A percentile compares a stretch with the other conserved stretches of the same genome.
phyloP scores from a whole-genome alignment of 2,329 filamentous ascomycete species.

The Ceratocystis harringtonii region DNA sequence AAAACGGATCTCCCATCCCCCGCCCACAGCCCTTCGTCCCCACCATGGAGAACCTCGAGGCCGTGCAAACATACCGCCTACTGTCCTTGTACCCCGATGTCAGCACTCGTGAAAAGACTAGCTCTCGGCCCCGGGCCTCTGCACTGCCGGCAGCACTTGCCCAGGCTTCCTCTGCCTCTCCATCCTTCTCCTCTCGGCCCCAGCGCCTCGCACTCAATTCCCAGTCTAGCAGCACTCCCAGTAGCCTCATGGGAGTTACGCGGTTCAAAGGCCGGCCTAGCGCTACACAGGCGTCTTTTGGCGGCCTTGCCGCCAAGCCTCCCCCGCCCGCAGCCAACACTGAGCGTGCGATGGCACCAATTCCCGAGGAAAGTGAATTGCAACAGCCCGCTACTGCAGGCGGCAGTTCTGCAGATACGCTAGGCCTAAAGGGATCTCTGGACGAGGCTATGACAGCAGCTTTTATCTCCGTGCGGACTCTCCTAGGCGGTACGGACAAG shows the following conservation, averaged over 20 bases:
- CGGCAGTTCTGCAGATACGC: neutral
- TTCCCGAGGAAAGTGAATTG: conserved; percentile 9
- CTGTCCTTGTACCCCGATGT: conserved; percentile 12
- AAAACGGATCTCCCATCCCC: neutral
- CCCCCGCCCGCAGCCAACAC: conserved; percentile 10
- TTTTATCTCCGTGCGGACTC: conserved; percentile 41
- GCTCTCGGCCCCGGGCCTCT: neutral
- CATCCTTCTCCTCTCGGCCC: neutral
- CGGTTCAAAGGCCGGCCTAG: conserved; percentile 16
- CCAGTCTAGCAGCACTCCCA: neutral
- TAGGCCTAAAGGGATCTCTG: conserved; percentile 8
- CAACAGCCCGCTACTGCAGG: neutral
- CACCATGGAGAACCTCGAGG: conserved; percentile 14
- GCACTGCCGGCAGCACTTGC: neutral
- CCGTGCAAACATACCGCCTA: conserved; percentile 14
- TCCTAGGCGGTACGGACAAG: conserved; percentile 46
- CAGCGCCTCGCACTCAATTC: neutral
- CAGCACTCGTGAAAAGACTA: conserved; percentile 1
- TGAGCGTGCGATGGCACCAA: conserved; percentile 13
- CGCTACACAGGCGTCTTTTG: conserved; percentile 4
- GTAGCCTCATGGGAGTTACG: conserved; percentile 4
- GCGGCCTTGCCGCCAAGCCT: conserved; percentile 6
- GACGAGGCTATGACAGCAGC: conserved; percentile 34
- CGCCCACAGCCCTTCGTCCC: neutral
- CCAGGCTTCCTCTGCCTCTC: neutral